A percentile compares a stretch with the other conserved stretches of the same genome.
Evolutionary conservation across 176 grass and related monocot species (phyloP).

Genomic region (Luzula sylvatica): DNA sequence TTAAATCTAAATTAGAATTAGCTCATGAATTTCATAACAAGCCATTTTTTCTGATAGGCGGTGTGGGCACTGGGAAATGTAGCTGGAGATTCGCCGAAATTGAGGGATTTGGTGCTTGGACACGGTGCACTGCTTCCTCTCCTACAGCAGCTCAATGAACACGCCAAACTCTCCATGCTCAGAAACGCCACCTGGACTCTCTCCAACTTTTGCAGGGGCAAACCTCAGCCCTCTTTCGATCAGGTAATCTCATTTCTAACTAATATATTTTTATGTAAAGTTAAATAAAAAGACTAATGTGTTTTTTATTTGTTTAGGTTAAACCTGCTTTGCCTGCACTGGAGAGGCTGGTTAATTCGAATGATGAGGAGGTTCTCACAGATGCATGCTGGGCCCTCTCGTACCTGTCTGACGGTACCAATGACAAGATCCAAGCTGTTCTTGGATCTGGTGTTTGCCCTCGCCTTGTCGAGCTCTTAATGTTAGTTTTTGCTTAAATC

Average conservation of each 20-base stretch:
- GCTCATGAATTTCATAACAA: no score
- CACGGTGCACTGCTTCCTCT: constrained; percentile 52
- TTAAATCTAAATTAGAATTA: no score
- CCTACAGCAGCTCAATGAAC: constrained; percentile 77
- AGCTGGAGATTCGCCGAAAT: constrained; percentile 83
- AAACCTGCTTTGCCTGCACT: constrained; percentile 76
- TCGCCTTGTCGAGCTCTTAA: constrained; percentile 79
- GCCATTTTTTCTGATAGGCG: constrained; percentile 45
- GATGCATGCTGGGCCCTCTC: constrained; percentile 95
- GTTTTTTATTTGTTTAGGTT: constrained; percentile 35
- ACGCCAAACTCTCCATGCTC: constrained; percentile 86
- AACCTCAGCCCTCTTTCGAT: constrained; percentile 77
- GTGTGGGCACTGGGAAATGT: constrained; percentile 97
- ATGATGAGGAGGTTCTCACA: constrained; percentile 90
- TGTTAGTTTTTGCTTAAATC: constrained; percentile 29
- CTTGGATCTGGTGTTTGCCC: constrained; percentile 82
- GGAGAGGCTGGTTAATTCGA: constrained; percentile 71
- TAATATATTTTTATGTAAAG: no score
- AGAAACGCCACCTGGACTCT: constrained; percentile 96
- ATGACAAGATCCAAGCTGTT: constrained; percentile 94
- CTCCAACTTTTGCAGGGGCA: constrained; percentile 89
- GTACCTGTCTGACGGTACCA: constrained; percentile 88
- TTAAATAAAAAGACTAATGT: constrained; percentile 3
- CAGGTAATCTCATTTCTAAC: constrained; percentile 32
- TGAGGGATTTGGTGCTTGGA: constrained; percentile 74